phyloP scores from a whole-genome alignment of 306 rosid species.

The Corylus heterophylla region DNA sequence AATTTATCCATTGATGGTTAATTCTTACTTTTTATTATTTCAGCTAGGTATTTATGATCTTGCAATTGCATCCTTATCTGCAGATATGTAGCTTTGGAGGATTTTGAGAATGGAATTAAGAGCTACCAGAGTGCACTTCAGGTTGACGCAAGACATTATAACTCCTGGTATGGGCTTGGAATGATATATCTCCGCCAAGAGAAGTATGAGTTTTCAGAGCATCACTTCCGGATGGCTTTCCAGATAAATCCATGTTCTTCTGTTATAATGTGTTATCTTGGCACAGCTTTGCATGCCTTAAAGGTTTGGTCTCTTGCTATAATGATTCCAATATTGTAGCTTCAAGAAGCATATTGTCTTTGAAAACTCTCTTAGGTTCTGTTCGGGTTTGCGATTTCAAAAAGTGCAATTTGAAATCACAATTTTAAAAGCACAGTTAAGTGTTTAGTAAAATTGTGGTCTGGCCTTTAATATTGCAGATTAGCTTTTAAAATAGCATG shows the following conservation, averaged over 20 bases:
- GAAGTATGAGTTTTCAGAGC: constrained; percentile 87
- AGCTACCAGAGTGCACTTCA: constrained; percentile 91
- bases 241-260: constrained; percentile 85
- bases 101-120: constrained; percentile 93
- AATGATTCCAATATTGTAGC: constrained; percentile 19
- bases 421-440: too few relatives aligned
- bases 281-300: constrained; percentile 78
- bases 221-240: constrained; percentile 90
- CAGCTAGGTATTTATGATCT: constrained; percentile 22
- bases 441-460: too few relatives aligned
- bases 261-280: constrained; percentile 91
- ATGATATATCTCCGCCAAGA: constrained; percentile 95
- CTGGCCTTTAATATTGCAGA: too few relatives aligned
- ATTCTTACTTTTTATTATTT: constrained; percentile 3
- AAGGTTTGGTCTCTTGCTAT: constrained; percentile 58
- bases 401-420: too few relatives aligned
- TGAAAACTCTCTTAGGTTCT: constrained; percentile 9
- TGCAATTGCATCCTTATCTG: constrained; percentile 28
- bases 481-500: too few relatives aligned
- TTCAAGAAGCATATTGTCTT: constrained; percentile 26
- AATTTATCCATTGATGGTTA: neutral
- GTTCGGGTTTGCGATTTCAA: too few relatives aligned
- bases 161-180: constrained; percentile 99
- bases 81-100: constrained; percentile 92
- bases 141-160: constrained; percentile 90